A percentile compares a stretch with the other conserved stretches of the same genome.
These are phyloP conservation scores for Pseudopyricularia javanii DNA, from an alignment of 2,329 filamentous ascomycete genomes.

Conservation along the genomic window DNA sequence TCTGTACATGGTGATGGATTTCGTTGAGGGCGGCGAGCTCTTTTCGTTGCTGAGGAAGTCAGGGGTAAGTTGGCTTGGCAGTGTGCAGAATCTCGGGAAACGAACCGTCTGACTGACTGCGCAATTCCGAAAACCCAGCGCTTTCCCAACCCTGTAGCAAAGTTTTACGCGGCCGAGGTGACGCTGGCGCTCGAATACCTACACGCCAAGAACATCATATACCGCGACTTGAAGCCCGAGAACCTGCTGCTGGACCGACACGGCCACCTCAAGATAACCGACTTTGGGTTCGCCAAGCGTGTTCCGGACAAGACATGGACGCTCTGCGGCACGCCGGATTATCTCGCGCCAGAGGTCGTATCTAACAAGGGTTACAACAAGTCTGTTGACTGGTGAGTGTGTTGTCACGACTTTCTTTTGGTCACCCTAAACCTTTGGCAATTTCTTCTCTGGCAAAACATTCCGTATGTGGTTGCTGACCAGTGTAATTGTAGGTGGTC, in stretches of 20 bases:
- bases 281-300: slow-evolving; percentile 97
- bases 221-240: slow-evolving; percentile 94
- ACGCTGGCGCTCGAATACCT: slow-evolving; percentile 97
- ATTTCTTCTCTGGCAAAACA: neutral
- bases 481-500: slow-evolving; percentile 63
- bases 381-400: slow-evolving; percentile 85
- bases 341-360: slow-evolving; percentile 95
- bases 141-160: slow-evolving; percentile 96
- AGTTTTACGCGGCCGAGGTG: slow-evolving; percentile 97
- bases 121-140: slow-evolving; percentile 58
- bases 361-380: slow-evolving; percentile 99
- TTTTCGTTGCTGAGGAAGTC: slow-evolving; percentile 94
- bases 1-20: slow-evolving; percentile 99
- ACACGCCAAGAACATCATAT: slow-evolving; percentile 96
- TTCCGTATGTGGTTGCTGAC: neutral
- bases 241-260: slow-evolving; percentile 91
- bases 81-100: neutral
- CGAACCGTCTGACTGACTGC: slow-evolving; percentile 7
- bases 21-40: slow-evolving; percentile 94
- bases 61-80: slow-evolving; percentile 43
- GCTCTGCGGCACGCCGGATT: slow-evolving; percentile 92
- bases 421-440: no score
- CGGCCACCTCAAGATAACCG: slow-evolving; percentile 97
- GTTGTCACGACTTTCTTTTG: no score
- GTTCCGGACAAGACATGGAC: slow-evolving; percentile 99